Conservation (phyloP, 2,329 filamentous ascomycete species). For the Cytospora piceae region DNA sequence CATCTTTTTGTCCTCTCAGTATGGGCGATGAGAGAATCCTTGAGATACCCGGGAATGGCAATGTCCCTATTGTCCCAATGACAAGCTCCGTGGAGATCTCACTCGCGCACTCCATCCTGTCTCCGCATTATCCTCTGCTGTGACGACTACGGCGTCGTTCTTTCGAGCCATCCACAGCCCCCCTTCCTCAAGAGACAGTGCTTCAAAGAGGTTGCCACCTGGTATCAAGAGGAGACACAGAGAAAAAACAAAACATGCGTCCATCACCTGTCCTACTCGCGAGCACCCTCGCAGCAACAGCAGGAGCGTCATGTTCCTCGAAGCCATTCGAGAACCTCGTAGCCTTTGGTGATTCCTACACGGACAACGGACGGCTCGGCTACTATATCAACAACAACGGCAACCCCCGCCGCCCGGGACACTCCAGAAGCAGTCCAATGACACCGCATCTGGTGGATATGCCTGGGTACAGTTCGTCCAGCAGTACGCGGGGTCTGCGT, state of each 20-base stretch:
- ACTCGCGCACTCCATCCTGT: no score
- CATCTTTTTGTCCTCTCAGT: neutral
- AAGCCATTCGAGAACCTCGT: conserved; percentile 64
- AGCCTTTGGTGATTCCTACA: conserved; percentile 77
- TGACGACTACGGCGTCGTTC: neutral
- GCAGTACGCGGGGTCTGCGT: conserved; percentile 57
- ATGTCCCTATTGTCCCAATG: no score
- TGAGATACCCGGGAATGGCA: neutral
- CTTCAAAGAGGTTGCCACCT: neutral
- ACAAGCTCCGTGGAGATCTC: neutral
- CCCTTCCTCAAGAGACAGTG: neutral
- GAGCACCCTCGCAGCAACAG: conserved; percentile 1
- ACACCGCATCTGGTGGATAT: conserved; percentile 66
- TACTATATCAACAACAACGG: conserved; percentile 66
- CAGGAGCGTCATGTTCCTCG: conserved; percentile 31
- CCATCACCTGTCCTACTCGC: neutral
- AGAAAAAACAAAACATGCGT: conserved; percentile 11
- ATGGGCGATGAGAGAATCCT: neutral
- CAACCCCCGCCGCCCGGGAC: conserved; percentile 63
- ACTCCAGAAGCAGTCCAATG: conserved; percentile 49
- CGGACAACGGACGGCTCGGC: conserved; percentile 68
- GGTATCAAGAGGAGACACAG: neutral
- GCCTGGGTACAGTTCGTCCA: conserved; percentile 71
- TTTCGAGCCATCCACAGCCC: neutral
- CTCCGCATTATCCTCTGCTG: neutral